These are phyloP conservation scores for Hypocreales sp. DNA, from an alignment of 2,329 filamentous ascomycete genomes.

Conservation along the genomic window DNA sequence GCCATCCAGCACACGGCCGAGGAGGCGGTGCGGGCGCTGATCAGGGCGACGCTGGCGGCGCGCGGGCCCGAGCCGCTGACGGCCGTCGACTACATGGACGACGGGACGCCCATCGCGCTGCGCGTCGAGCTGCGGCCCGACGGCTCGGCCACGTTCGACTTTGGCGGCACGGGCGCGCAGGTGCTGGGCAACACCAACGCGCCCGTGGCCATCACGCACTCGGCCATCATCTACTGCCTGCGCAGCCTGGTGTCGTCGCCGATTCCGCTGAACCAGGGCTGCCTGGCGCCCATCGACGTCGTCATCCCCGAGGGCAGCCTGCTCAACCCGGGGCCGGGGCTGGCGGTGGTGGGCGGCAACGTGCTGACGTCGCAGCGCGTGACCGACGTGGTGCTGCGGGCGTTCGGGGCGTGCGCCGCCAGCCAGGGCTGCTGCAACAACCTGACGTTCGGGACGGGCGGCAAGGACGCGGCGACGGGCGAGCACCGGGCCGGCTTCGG, in stretches of 20 bases:
- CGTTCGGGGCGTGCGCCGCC: conserved; percentile 66
- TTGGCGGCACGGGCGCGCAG: conserved; percentile 15
- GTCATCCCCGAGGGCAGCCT: conserved; percentile 58
- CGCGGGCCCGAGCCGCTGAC: conserved; percentile 8
- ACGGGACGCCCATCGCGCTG: conserved; percentile 63
- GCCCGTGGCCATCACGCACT: conserved; percentile 17
- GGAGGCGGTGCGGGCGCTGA: conserved; percentile 47
- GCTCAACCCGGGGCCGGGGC: conserved; percentile 58
- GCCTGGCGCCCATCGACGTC: conserved; percentile 61
- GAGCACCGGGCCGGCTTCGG: conserved; percentile 47
- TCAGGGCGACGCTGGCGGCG: conserved; percentile 6
- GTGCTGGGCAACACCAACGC: conserved; percentile 18
- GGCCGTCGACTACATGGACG: conserved; percentile 57
- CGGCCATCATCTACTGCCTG: conserved; percentile 72
- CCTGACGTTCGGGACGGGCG: conserved; percentile 69
- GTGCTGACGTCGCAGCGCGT: conserved; percentile 68
- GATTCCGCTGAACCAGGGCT: conserved; percentile 79
- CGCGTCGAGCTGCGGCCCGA: conserved; percentile 59
- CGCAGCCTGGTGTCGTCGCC: conserved; percentile 67
- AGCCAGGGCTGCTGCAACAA: conserved; percentile 74
- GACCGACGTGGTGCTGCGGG: conserved; percentile 69
- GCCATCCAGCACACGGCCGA: conserved; percentile 26
- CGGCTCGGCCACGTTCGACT: conserved; percentile 57
- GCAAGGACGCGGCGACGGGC: conserved; percentile 43
- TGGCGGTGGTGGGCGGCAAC: conserved; percentile 73